A percentile compares a stretch with the other conserved stretches of the same genome.
phyloP scores from a whole-genome alignment of 2,329 filamentous ascomycete species.

The Diaporthe sp. region DNA sequence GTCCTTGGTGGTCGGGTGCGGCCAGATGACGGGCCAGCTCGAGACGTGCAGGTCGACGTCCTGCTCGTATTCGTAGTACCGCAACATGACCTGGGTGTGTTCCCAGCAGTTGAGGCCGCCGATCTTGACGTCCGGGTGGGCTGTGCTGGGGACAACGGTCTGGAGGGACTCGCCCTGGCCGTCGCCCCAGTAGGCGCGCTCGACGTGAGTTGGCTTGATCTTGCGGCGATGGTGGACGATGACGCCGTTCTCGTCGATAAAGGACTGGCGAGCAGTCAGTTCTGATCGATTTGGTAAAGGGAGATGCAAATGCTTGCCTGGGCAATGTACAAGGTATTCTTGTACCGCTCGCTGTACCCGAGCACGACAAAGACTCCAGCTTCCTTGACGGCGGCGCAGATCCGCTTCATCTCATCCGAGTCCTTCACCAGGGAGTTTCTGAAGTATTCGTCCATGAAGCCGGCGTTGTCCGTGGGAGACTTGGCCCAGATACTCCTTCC shows the following conservation, averaged over 20 bases:
- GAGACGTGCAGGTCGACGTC: constrained; percentile 47
- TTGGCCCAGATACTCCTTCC: constrained; percentile 50
- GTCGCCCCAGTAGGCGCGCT: constrained; percentile 66
- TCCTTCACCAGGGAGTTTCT: constrained; percentile 57
- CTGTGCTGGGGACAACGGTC: constrained; percentile 62
- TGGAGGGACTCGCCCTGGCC: constrained; percentile 69
- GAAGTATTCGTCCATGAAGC: constrained; percentile 60
- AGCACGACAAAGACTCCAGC: constrained; percentile 61
- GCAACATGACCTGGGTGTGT: constrained; percentile 66
- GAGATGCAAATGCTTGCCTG: constrained; percentile 47
- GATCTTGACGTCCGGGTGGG: constrained; percentile 59
- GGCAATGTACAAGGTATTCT: constrained; percentile 60
- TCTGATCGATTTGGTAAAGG: neutral
- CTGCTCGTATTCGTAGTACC: constrained; percentile 47
- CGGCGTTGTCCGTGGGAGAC: constrained; percentile 50
- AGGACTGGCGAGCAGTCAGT: neutral
- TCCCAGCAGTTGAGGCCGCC: constrained; percentile 71
- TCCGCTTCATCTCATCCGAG: constrained; percentile 58
- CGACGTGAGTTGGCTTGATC: constrained; percentile 65
- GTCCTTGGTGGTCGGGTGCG: constrained; percentile 38
- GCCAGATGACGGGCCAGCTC: constrained; percentile 46
- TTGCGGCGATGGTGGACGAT: constrained; percentile 63
- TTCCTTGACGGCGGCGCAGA: constrained; percentile 60
- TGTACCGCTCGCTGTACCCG: constrained; percentile 62
- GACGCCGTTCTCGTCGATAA: constrained; percentile 50